A percentile compares a stretch with the other conserved stretches of the same genome.
These are phyloP conservation scores for Cyclaneusma minus DNA, from an alignment of 2,329 filamentous ascomycete species.

Conservation along the genomic window DNA sequence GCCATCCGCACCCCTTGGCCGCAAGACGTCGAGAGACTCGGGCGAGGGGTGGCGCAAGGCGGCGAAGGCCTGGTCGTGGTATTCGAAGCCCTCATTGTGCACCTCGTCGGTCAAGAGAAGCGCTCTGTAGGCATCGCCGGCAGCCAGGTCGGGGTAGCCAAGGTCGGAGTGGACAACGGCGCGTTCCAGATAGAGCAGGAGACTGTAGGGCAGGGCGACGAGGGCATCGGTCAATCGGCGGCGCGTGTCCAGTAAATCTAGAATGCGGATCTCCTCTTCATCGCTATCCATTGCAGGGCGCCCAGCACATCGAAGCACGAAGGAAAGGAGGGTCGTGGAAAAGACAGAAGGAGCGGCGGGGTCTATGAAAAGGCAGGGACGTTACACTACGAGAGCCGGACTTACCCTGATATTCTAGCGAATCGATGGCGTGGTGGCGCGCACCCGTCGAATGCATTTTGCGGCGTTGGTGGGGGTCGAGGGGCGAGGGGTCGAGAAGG, in stretches of 20 bases:
- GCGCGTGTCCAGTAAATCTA: constrained; percentile 40
- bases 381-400: too few relatives aligned
- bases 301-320: too few relatives aligned
- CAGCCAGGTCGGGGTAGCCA: constrained; percentile 78
- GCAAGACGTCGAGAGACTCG: constrained; percentile 27
- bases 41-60: constrained; percentile 7
- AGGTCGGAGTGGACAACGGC: constrained; percentile 57
- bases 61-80: constrained; percentile 51
- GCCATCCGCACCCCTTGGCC: constrained; percentile 13
- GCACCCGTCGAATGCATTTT: too few relatives aligned
- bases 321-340: too few relatives aligned
- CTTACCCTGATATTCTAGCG: too few relatives aligned
- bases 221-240: constrained; percentile 40
- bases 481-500: too few relatives aligned
- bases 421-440: too few relatives aligned
- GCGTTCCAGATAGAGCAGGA: constrained; percentile 51
- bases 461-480: too few relatives aligned
- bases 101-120: constrained; percentile 77
- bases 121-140: constrained; percentile 79
- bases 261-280: too few relatives aligned
- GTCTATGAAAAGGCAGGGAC: too few relatives aligned
- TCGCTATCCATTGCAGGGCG: too few relatives aligned
- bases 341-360: too few relatives aligned
- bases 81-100: constrained; percentile 65
- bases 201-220: constrained; percentile 37